Conservation (phyloP, 768 basidiomycete species). For the Macrolepiota albuminosa region DNA sequence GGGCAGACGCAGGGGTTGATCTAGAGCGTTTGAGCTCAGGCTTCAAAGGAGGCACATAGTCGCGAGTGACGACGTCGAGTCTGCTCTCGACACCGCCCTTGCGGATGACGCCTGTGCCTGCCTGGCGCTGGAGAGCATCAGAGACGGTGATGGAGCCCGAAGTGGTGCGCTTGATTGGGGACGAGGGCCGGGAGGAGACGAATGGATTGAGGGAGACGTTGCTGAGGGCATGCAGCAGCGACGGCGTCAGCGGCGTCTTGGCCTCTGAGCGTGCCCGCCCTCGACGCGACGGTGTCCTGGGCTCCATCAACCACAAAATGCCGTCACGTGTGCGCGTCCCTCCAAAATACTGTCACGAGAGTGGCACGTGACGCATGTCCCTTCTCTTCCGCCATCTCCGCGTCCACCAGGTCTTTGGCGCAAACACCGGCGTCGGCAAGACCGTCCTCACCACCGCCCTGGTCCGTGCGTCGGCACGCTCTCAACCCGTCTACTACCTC, state of each 20-base stretch:
- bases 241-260: conserved; percentile 48
- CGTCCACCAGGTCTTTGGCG: conserved; percentile 89
- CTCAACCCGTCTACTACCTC: conserved; percentile 55
- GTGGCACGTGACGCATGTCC: conserved; percentile 24
- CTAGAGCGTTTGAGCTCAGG: conserved; percentile 65
- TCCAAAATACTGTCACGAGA: no score
- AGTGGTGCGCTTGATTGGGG: conserved; percentile 61
- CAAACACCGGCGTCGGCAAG: conserved; percentile 96
- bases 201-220: conserved; percentile 59
- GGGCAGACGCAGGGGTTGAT: conserved; percentile 62
- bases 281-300: conserved; percentile 46
- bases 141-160: conserved; percentile 42
- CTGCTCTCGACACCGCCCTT: conserved; percentile 76
- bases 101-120: conserved; percentile 62
- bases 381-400: conserved; percentile 82
- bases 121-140: conserved; percentile 56
- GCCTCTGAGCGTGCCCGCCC: conserved; percentile 43
- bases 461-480: conserved; percentile 65
- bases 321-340: background rate
- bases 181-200: conserved; percentile 52
- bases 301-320: conserved; percentile 9
- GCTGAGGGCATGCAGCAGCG: conserved; percentile 35
- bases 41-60: conserved; percentile 67
- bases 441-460: conserved; percentile 87
- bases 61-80: conserved; percentile 70